Evolutionary conservation across 2,329 filamentous ascomycete genomes (phyloP).

Genomic region (Xylaria sp.): DNA sequence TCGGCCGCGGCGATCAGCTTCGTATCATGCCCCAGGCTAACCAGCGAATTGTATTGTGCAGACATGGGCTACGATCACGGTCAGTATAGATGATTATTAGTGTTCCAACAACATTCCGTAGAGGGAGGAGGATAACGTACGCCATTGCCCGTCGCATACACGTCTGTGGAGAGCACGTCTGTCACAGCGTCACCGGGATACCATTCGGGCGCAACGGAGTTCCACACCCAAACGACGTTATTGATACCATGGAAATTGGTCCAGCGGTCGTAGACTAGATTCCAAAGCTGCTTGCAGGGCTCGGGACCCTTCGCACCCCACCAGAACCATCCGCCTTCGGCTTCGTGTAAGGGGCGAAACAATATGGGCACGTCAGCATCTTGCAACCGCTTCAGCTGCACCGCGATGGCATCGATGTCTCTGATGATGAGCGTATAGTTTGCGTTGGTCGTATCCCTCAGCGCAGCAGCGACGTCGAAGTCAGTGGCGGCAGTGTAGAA

Average conservation of each 20-base stretch:
- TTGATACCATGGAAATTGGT: not conserved
- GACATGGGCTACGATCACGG: not conserved
- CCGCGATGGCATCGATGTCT: not conserved
- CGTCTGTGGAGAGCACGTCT: not conserved
- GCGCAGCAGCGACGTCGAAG: not conserved
- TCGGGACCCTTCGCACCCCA: not conserved
- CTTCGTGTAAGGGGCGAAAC: not conserved
- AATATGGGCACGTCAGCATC: not conserved
- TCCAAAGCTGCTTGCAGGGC: not conserved
- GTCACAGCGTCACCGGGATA: not conserved
- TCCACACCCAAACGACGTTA: not conserved
- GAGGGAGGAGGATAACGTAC: not conserved
- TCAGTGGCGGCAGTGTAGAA: not conserved
- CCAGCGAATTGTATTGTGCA: not conserved
- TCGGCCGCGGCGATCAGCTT: not conserved
- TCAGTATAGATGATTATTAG: not conserved
- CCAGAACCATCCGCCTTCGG: not conserved
- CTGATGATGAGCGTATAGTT: not conserved
- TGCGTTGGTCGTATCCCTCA: not conserved
- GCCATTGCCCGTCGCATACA: not conserved
- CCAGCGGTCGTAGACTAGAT: not conserved
- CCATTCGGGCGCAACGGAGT: not conserved
- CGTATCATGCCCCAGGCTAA: not conserved
- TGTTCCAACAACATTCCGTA: not conserved
- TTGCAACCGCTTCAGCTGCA: not conserved